Conservation (phyloP, 2,329 filamentous ascomycete genomes). For the Aspergillus costaricaensis region DNA sequence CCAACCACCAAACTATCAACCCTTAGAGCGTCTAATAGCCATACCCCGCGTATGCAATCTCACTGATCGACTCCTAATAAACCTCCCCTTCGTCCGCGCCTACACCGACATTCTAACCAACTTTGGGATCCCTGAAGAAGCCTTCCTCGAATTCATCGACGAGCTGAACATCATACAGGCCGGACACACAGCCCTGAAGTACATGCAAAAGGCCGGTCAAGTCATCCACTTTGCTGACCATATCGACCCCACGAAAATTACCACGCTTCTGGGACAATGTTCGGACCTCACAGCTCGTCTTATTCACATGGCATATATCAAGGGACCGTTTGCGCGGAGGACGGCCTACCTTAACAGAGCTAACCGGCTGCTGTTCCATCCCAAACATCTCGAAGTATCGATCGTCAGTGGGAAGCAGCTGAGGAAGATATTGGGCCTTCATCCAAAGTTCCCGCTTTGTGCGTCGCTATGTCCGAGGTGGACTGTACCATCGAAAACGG, state of each 20-base stretch:
- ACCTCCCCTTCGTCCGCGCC: not conserved
- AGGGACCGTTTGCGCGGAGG: not conserved
- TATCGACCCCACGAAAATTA: not conserved
- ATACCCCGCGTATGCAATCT: not conserved
- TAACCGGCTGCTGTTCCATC: not conserved
- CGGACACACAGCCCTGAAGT: not conserved
- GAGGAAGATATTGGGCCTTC: not conserved
- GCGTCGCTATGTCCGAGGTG: not conserved
- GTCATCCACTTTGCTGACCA: not conserved
- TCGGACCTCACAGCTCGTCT: not conserved
- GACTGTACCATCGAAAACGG: not conserved
- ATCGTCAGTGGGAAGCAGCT: not conserved
- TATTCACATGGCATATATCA: not conserved
- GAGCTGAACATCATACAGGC: not conserved
- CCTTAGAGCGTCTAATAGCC: not conserved
- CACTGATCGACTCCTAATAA: not conserved
- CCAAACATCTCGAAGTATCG: not conserved
- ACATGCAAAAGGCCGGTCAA: not conserved
- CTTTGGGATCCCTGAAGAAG: not conserved
- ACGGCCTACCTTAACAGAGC: not conserved
- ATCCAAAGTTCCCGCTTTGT: not conserved
- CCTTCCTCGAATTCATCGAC: not conserved
- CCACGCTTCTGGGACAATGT: conserved; percentile 7
- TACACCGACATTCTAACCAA: not conserved
- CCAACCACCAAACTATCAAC: not conserved